These are phyloP conservation scores for Alternaria triticina DNA, from an alignment of 2,329 filamentous ascomycete genomes.

Conservation along the genomic window DNA sequence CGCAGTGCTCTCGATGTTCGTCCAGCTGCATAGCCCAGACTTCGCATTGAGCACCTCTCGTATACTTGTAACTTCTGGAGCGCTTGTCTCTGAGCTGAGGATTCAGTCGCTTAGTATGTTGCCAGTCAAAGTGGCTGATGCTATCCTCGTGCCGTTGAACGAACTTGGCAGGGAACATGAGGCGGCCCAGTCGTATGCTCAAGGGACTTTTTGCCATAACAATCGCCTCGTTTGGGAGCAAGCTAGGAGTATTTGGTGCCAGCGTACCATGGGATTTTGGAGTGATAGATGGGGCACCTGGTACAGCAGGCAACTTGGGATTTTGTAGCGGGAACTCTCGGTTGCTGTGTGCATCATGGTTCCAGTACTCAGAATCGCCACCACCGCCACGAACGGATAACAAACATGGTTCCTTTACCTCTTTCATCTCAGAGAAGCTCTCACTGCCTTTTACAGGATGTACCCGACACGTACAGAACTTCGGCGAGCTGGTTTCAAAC, in stretches of 20 bases:
- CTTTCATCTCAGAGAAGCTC: neutral
- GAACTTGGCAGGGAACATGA: neutral
- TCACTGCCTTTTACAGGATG: neutral
- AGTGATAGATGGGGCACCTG: neutral
- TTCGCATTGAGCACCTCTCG: neutral
- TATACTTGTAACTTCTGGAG: neutral
- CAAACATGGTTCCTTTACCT: neutral
- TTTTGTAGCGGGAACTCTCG: neutral
- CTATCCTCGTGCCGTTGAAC: neutral
- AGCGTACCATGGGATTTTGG: neutral
- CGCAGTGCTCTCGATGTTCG: conserved; percentile 1
- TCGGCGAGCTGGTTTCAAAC: neutral
- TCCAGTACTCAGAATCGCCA: neutral
- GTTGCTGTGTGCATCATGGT: neutral
- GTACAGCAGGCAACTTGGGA: neutral
- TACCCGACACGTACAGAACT: neutral
- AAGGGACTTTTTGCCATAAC: neutral
- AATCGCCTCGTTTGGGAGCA: neutral
- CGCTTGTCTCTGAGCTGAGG: neutral
- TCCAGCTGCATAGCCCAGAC: conserved; percentile 2
- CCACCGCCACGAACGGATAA: neutral
- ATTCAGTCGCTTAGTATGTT: neutral
- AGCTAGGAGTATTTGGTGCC: too few relatives aligned
- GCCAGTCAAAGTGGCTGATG: conserved; percentile 4
- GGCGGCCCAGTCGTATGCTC: neutral